Evolutionary conservation across 371 early-diverging fungal genomes (phyloP).

Genomic region (Thermomucor indicae-seudaticae): DNA sequence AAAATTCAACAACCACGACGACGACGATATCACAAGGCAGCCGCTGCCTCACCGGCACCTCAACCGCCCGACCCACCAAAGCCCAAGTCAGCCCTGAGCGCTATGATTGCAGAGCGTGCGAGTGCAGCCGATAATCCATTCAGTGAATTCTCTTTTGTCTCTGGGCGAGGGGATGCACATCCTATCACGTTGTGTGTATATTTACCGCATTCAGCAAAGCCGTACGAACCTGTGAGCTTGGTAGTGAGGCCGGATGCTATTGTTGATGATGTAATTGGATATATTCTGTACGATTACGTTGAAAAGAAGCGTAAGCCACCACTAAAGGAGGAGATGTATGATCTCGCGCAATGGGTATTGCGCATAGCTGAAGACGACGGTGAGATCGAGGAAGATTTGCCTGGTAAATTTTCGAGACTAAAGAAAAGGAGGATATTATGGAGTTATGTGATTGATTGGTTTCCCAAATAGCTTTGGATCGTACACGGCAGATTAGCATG

Average conservation of each 20-base stretch:
- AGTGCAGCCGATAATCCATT: constrained; percentile 70
- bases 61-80: background rate
- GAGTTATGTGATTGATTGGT: background rate
- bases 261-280: constrained; percentile 69
- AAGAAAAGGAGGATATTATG: too few relatives aligned
- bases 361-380: constrained; percentile 95
- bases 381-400: constrained; percentile 92
- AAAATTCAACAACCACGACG: constrained; percentile 4
- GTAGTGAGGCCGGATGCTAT: constrained; percentile 77
- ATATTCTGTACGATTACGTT: constrained; percentile 22
- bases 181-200: constrained; percentile 65
- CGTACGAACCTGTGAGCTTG: constrained; percentile 61
- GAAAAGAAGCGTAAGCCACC: constrained; percentile 50
- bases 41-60: background rate
- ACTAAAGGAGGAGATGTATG: constrained; percentile 58
- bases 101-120: constrained; percentile 58
- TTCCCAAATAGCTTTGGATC: constrained; percentile 68
- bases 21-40: constrained; percentile 2
- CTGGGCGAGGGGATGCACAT: constrained; percentile 57
- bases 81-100: constrained; percentile 54
- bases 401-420: constrained; percentile 59
- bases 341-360: constrained; percentile 80
- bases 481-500: constrained; percentile 77
- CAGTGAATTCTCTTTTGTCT: constrained; percentile 60
- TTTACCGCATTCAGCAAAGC: constrained; percentile 49